Base-by-base conservation (phyloP, 257 asterid genomes). In the Capsicum pubescens region DNA sequence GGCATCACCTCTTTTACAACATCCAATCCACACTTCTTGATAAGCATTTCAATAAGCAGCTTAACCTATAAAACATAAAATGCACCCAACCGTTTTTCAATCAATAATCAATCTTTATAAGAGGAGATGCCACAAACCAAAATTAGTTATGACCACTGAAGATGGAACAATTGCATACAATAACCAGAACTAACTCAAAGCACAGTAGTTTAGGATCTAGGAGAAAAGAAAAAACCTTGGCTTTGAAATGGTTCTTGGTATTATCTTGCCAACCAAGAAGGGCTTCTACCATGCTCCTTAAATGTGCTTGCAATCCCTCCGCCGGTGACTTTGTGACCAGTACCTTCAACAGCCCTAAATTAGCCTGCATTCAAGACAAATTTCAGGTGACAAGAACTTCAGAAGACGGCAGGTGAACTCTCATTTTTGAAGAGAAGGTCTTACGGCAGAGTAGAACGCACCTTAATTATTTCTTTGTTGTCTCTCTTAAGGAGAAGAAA, bases 1-100 rank as follows among this genome's bases (percentile, higher is more conserved):
- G 99, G 99, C 97, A 93, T 94, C 82, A 94, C 99, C 84, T 86
- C 86, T 91, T 90, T 93, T 54, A 96, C 98, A 83, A 98, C 97
- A 89, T 91, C 97, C 84, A 96, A 26, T 52, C 99, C 99, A 84
- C 98, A 96, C 91, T 93, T 96, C 91, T 90, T 96, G 88, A 96
- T 92, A 39, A 96, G 98, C 98, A 96, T 96, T 87, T 94, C 99
- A 86, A 96, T 89, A 36, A 96, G 97, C 87, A 90, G 87, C 88
- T 96, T 96, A 77, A 96, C 93, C 98, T 96, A 83, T 84, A 87
- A 68, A 82, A 52, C 64, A 54, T 60, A 13, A 48, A 39, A 76
- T 76, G 70, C 66, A 84, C 12, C 36, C 66, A 77, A 5, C 44
- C 32, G 15, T 26, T 74, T 16, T 71, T 21, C 77, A 58, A 71